A percentile compares a stretch with the other conserved stretches of the same genome.
Conservation (phyloP, 1,139 yeast genomes). For the Candida mesenterica region DNA sequence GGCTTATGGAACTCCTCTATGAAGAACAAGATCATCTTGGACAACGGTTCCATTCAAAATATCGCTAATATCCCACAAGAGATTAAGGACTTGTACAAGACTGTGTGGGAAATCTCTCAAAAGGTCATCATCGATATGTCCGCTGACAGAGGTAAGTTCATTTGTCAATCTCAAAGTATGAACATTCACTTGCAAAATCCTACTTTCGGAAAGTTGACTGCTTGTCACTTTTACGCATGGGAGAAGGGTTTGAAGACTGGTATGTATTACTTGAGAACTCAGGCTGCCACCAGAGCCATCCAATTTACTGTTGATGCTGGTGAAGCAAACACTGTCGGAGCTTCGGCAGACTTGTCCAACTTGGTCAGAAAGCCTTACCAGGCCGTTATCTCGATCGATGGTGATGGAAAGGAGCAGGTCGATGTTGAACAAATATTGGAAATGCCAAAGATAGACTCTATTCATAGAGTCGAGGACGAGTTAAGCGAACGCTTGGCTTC, state of each 20-base stretch:
- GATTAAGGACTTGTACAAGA: conserved; percentile 51
- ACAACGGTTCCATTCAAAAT: conserved; percentile 56
- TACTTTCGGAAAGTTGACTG: conserved; percentile 57
- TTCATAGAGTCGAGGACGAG: conserved; percentile 7
- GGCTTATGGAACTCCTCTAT: conserved; percentile 55
- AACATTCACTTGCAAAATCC: conserved; percentile 56
- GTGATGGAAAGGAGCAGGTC: conserved; percentile 8
- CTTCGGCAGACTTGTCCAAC: conserved; percentile 9
- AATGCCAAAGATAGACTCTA: conserved; percentile 8
- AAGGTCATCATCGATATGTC: conserved; percentile 58
- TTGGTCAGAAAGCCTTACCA: conserved; percentile 11
- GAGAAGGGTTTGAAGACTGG: conserved; percentile 63
- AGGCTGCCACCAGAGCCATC: conserved; percentile 62
- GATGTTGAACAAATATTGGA: conserved; percentile 6
- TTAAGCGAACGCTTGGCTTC: conserved; percentile 9
- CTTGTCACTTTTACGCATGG: conserved; percentile 64
- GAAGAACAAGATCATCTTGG: conserved; percentile 51
- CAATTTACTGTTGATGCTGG: conserved; percentile 55
- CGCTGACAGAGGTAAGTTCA: conserved; percentile 58
- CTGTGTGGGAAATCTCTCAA: conserved; percentile 64
- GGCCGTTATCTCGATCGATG: conserved; percentile 8
- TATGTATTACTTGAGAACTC: conserved; percentile 62
- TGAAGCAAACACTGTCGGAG: conserved; percentile 21
- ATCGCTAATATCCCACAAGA: conserved; percentile 52
- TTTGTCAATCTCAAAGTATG: conserved; percentile 62